Evolutionary conservation across 805 yeast species (phyloP), one percentile per base, ranked within the genome.

Genomic region (Candida dajiaensis): DNA sequence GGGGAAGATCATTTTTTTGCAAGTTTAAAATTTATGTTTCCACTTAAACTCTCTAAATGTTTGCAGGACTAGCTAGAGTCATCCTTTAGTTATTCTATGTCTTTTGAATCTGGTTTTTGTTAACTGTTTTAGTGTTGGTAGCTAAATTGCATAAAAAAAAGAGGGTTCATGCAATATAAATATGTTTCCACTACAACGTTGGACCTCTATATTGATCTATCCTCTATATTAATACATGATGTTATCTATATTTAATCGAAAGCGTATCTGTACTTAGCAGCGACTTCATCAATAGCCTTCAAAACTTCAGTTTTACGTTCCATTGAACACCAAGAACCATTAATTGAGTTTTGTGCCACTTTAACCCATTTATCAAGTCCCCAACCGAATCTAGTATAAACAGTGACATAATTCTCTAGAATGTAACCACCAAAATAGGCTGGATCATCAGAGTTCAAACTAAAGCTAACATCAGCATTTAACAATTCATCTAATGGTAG

Each of bases 401-500:
- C 86, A 33, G 75, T 76, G 26, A 76, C 59, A 63, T 85, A 86
- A 65, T 85, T 86, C 59, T 86, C 92, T 53, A 86, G 67, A 53
- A 85, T 79, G 65, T 85, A 85, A n/a, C 89, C 92, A 41, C 92
- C 92, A 60, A 86, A 86, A 62, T 86, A 86, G 4, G 94, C 86
- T 36, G 89, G 89, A 60, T 83, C 89, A 60, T 83, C 89, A 4
- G 86, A 80, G 64, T 87, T 87, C 62, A 86, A 71, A 38, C 89
- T 81, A 63, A 87, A 83, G 23, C 88, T 83, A 20, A 85, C 83
- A 50, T 76, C 72, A 26, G 71, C 69, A 9, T 82, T 85, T 42
- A 87, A 63, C 54, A 83, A 77, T 54, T 70, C 65, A 42, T 71
- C 69, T 50, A 86, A 71, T 40, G 95, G 95, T 51, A 86, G 67